Percentiles rank a stretch among this genome's conserved stretches.
phyloP scores from a whole-genome alignment of 306 rosid species.

The Cicer yamashitae region DNA sequence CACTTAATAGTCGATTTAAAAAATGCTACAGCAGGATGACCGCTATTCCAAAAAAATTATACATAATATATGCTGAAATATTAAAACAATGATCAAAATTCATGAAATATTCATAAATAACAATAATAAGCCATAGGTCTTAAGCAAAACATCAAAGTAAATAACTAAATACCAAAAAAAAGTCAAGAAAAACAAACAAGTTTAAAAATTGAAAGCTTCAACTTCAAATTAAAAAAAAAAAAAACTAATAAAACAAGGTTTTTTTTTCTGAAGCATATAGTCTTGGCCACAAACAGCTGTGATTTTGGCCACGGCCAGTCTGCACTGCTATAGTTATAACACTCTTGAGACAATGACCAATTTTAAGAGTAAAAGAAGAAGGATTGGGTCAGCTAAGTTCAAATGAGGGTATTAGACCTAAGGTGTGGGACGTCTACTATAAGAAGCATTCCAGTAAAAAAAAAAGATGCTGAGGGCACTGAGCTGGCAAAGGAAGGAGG shows the following conservation, averaged over 20 bases:
- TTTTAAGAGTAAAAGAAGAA: not conserved
- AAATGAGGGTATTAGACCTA: not conserved
- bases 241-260: not conserved
- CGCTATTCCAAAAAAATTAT: not conserved
- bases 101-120: not conserved
- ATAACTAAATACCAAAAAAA: not conserved
- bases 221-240: not conserved
- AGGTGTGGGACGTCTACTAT: not conserved
- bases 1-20: not conserved
- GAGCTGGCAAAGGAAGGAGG: too few relatives aligned
- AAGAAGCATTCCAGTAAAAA: not conserved
- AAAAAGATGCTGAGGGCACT: too few relatives aligned
- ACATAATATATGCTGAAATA: not conserved
- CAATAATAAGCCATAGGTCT: not conserved
- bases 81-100: not conserved
- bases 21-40: not conserved
- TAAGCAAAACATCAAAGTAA: not conserved
- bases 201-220: not conserved
- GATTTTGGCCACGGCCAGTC: not conserved
- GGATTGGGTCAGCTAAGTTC: not conserved
- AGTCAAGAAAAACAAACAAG: slow-evolving; percentile 10
- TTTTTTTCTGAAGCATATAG: not conserved
- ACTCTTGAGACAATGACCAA: slow-evolving; percentile 2
- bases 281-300: not conserved
- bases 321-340: not conserved